A percentile compares a stretch with the other conserved stretches of the same genome.
Evolutionary conservation across 2,329 filamentous ascomycete genomes (phyloP).

Genomic region (Arthrobotrys conoides): DNA sequence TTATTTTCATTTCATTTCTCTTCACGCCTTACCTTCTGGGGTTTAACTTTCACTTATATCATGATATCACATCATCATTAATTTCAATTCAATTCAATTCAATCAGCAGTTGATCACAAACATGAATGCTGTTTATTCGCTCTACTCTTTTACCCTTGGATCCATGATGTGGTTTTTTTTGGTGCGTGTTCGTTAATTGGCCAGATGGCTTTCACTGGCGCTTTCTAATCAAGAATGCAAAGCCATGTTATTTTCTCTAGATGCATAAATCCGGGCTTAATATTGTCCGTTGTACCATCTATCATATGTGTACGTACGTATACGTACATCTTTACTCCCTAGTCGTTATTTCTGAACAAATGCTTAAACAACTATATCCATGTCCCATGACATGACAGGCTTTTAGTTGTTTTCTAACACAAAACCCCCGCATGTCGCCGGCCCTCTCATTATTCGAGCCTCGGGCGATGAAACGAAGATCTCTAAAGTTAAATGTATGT

Average conservation of each 20-base stretch:
- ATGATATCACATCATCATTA: slow-evolving; percentile 19
- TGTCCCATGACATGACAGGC: slow-evolving; percentile 5
- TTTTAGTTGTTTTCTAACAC: background rate
- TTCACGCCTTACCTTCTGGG: background rate
- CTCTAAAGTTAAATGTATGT: background rate
- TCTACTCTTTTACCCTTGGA: slow-evolving; percentile 19
- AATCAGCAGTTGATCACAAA: slow-evolving; percentile 18
- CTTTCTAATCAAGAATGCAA: slow-evolving; percentile 18
- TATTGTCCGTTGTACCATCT: slow-evolving; percentile 4
- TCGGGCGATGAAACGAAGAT: slow-evolving; percentile 19
- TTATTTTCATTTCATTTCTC: background rate
- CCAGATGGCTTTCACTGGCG: slow-evolving; percentile 1
- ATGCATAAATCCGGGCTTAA: slow-evolving; percentile 14
- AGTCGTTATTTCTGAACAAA: background rate
- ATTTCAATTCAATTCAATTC: slow-evolving; percentile 7
- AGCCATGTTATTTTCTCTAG: slow-evolving; percentile 13
- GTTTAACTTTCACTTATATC: background rate
- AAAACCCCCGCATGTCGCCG: background rate
- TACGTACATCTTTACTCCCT: too few species aligned
- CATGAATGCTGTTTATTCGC: slow-evolving; percentile 13
- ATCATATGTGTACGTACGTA: background rate
- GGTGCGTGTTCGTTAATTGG: slow-evolving; percentile 3
- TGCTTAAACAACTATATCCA: background rate
- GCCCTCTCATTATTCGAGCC: background rate
- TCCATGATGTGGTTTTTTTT: slow-evolving; percentile 7